Conservation (phyloP, 305 asterid genomes). For the Galium porrigens region DNA sequence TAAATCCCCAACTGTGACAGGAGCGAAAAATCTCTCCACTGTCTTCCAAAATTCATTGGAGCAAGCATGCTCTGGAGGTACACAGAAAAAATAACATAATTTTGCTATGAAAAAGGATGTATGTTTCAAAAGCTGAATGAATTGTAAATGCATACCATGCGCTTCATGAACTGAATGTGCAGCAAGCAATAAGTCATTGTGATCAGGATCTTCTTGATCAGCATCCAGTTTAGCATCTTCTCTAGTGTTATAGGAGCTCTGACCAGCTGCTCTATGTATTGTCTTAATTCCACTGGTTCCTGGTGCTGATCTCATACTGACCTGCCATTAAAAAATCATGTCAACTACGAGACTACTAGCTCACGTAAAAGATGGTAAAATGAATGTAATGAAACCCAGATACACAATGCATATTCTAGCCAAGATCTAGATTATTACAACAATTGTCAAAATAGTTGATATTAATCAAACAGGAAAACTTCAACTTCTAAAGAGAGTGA, state of each 20-base stretch:
- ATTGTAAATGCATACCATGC: constrained; percentile 5
- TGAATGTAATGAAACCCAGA: no score
- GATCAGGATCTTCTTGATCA: background rate
- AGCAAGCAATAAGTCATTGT: constrained; percentile 6
- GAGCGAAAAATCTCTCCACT: constrained; percentile 15
- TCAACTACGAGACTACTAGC: background rate
- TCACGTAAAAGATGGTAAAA: background rate
- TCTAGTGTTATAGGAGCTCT: background rate
- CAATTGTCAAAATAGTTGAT: no score
- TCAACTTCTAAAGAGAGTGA: no score
- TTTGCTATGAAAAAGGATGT: background rate
- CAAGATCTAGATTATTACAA: background rate
- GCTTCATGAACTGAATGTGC: constrained; percentile 6
- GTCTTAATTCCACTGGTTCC: background rate
- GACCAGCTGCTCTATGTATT: background rate
- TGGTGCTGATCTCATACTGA: background rate
- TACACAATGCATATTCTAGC: background rate
- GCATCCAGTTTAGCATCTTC: background rate
- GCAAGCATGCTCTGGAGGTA: constrained; percentile 16
- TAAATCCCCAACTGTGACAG: constrained; percentile 5
- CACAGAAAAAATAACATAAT: background rate
- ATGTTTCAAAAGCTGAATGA: background rate
- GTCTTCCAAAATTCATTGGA: constrained; percentile 15
- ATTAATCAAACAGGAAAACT: background rate
- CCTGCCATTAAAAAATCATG: background rate